These are phyloP conservation scores for Barnettozyma pratensis DNA, from an alignment of 805 yeast species.

Conservation along the genomic window DNA sequence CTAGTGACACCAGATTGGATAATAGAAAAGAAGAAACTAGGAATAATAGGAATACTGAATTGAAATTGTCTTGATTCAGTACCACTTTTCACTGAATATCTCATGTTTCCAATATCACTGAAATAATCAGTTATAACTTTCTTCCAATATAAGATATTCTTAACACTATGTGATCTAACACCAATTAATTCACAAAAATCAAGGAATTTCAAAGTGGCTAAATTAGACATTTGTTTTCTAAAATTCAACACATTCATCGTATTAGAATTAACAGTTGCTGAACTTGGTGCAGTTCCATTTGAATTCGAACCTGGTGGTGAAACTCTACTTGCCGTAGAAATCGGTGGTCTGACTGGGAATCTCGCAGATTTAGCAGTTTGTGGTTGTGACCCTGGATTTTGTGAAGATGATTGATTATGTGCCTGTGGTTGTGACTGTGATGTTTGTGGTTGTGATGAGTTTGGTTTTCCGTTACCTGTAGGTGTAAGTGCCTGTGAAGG, in stretches of 20 bases:
- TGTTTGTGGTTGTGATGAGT: background rate
- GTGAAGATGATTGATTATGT: background rate
- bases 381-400: background rate
- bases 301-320: background rate
- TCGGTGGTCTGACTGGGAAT: background rate
- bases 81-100: conserved; percentile 41
- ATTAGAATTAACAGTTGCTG: conserved; percentile 2
- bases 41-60: conserved; percentile 58
- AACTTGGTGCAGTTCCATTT: background rate
- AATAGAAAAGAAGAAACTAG: conserved; percentile 51
- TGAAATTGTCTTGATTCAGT: conserved; percentile 55
- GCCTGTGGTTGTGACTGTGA: conserved; percentile 2
- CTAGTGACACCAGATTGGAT: conserved; percentile 46
- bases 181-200: conserved; percentile 45
- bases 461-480: conserved; percentile 10
- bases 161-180: conserved; percentile 36
- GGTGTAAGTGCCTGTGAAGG: conserved; percentile 17
- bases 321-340: background rate
- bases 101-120: conserved; percentile 43
- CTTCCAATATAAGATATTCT: conserved; percentile 46
- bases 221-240: conserved; percentile 39
- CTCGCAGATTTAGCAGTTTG: background rate
- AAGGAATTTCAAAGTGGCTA: conserved; percentile 45
- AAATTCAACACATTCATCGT: conserved; percentile 21
- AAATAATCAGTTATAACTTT: conserved; percentile 45